These are phyloP conservation scores for Artomyces pyxidatus DNA, from an alignment of 768 basidiomycete species.

Conservation along the genomic window DNA sequence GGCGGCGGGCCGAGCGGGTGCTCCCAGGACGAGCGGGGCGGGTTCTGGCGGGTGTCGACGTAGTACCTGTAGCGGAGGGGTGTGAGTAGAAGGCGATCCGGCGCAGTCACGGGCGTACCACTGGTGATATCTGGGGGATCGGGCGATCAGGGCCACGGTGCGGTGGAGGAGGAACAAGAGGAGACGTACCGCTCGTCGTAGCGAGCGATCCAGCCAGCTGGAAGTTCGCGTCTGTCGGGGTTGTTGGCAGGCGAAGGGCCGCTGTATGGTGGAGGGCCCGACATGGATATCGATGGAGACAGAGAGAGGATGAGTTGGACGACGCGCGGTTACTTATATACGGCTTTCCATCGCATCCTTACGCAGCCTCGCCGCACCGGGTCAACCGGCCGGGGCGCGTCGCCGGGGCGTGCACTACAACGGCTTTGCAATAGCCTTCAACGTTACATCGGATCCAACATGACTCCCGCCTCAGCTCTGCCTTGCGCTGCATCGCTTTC, in stretches of 20 bases:
- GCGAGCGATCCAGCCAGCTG: conserved; percentile 61
- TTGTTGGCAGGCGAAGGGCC: conserved; percentile 23
- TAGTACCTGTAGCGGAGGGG: conserved; percentile 53
- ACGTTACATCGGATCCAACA: no score
- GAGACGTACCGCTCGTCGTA: conserved; percentile 58
- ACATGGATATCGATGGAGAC: conserved; percentile 34
- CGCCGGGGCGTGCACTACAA: conserved; percentile 6
- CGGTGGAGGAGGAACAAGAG: conserved; percentile 19
- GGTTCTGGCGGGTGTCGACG: conserved; percentile 54
- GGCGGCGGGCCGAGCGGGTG: conserved; percentile 55
- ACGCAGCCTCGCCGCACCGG: conserved; percentile 13
- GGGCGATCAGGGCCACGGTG: conserved; percentile 19
- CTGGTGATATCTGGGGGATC: conserved; percentile 43
- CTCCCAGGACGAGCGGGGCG: conserved; percentile 60
- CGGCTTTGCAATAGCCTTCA: not conserved
- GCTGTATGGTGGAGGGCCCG: conserved; percentile 27
- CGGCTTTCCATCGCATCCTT: conserved; percentile 3
- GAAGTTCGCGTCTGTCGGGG: conserved; percentile 55
- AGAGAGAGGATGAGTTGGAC: conserved; percentile 4
- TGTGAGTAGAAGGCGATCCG: not conserved
- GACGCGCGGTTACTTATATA: conserved; percentile 16
- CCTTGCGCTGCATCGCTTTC: no score
- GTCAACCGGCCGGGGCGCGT: conserved; percentile 11
- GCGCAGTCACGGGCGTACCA: conserved; percentile 37
- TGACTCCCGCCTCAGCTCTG: no score